phyloP scores from a whole-genome alignment of 495 filamentous ascomycete species.

The Penicillium soppii region DNA sequence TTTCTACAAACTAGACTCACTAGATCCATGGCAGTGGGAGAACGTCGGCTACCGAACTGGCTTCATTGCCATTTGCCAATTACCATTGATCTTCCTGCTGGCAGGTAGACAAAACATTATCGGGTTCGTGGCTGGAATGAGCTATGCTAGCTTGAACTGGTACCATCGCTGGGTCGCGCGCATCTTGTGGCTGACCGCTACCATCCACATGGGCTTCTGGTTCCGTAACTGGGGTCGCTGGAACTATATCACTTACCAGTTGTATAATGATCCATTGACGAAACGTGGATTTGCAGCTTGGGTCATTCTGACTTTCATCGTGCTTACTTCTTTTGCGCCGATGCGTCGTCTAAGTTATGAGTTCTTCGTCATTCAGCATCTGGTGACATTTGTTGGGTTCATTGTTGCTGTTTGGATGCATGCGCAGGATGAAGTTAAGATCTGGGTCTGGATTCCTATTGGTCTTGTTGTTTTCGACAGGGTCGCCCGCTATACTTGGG shows the following conservation, averaged over 20 bases:
- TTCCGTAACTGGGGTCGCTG: constrained; percentile 65
- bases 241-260: constrained; percentile 60
- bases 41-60: constrained; percentile 73
- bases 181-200: constrained; percentile 69
- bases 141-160: constrained; percentile 80
- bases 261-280: constrained; percentile 62
- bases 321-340: constrained; percentile 65
- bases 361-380: constrained; percentile 78
- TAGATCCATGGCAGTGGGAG: constrained; percentile 56
- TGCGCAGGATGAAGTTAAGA: constrained; percentile 51
- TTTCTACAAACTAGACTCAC: constrained; percentile 41
- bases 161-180: constrained; percentile 79
- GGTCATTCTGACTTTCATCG: constrained; percentile 70
- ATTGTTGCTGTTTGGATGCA: constrained; percentile 65
- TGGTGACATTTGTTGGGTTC: constrained; percentile 65
- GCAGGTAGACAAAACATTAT: constrained; percentile 77
- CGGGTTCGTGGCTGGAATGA: constrained; percentile 63
- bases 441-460: constrained; percentile 71
- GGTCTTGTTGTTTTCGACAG: constrained; percentile 72
- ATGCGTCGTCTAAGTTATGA: constrained; percentile 72
- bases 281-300: constrained; percentile 72
- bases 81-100: constrained; percentile 79
- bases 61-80: constrained; percentile 74
- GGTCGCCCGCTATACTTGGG: constrained; percentile 46
- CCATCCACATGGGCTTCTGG: constrained; percentile 74